Evolutionary conservation across 148 eudicot genomes (phyloP), one percentile per base, ranked within the genome.

Genomic region (Hydrangea macrophylla): DNA sequence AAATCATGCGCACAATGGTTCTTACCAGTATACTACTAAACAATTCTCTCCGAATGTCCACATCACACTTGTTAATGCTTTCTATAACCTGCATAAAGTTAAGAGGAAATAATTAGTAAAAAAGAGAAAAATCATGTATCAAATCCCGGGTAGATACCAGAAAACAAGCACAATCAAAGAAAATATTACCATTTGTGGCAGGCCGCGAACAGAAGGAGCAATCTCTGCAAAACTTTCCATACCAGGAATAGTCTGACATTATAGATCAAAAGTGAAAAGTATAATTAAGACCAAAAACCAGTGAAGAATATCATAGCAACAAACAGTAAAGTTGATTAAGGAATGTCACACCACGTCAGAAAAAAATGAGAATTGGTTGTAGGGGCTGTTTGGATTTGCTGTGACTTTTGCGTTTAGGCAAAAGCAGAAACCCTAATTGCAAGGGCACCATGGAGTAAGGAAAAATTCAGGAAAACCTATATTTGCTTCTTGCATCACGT

Each of bases 51-150:
- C 98, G 90, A 55, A 92, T 88, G 79, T 92, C 98, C 60, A 85
- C 92, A 73, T 92, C 98, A 79, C 96, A 92, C 84, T 86, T 92
- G 66, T 86, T 88, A 77, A 92, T 92, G 84, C 98, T 90, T 68
- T 90, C 98, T 74, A 93, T 70, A 70, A 93, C 95, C 96, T 92
- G 86, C 73, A 84, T 51, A 66, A 60, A 64, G 75, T 23, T 30
- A 56, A 44, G 48, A 64, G 23, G 36, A 50, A 23, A 25, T 53
- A 61, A 55, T 40, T 59, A 60, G 35, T 30, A 45, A 26, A 55
- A 65, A 62, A 61, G n/a, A 13, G 57, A 10, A 62, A 20, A 39
- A 75, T 13, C 50, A 63, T 15, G 25, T 8, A 32, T 40, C 25
- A 69, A 17, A 57, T 3, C 67, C 9, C 42, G 26, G 36, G 17